These are phyloP conservation scores for Houttuynia cordata DNA, from an alignment of 164 flowering plant species.

Conservation along the genomic window DNA sequence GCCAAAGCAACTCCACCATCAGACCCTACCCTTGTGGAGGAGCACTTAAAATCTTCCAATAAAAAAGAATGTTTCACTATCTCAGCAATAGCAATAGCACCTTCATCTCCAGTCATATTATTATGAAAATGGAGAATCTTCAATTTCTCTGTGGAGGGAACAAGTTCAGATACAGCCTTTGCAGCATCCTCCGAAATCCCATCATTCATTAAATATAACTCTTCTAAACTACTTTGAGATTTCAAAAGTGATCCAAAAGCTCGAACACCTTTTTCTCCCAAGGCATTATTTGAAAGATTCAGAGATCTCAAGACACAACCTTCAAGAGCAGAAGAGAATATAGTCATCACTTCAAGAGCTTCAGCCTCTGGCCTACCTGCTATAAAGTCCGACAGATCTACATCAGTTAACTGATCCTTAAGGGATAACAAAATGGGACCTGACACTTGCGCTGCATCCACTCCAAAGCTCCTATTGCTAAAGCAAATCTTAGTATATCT, in stretches of 20 bases:
- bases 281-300: constrained; percentile 76
- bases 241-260: constrained; percentile 71
- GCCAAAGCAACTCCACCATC: constrained; percentile 73
- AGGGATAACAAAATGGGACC: constrained; percentile 57
- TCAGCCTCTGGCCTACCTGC: constrained; percentile 83
- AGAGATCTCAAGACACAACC: constrained; percentile 54
- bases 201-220: constrained; percentile 81
- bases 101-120: constrained; percentile 95
- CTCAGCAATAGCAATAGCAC: constrained; percentile 70
- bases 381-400: constrained; percentile 81
- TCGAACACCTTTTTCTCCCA: constrained; percentile 93
- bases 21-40: constrained; percentile 75
- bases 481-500: constrained; percentile 67
- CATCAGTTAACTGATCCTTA: constrained; percentile 63
- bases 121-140: constrained; percentile 76
- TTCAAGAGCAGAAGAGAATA: constrained; percentile 60
- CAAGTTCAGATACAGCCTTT: constrained; percentile 59
- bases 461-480: constrained; percentile 86
- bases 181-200: constrained; percentile 98
- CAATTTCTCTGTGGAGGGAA: constrained; percentile 76
- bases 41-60: constrained; percentile 86
- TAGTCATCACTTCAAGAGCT: constrained; percentile 80
- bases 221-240: constrained; percentile 70
- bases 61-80: constrained; percentile 51
- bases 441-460: constrained; percentile 69